Percentiles rank a stretch among this genome's conserved stretches.
phyloP scores from a whole-genome alignment of 164 flowering plant genomes.

The grape (Vitis vinifera) region ASM3070453v1 NC_081810.1:23067501-23068000 shows the following conservation, averaged over 20 bases:
- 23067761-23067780: too few species aligned
- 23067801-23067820: too few species aligned
- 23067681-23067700: slow-evolving; percentile 58
- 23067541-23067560: not conserved
- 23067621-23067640: slow-evolving; percentile 71
- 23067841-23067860: too few species aligned
- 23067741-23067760: slow-evolving; percentile 63
- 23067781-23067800: too few species aligned
- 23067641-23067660: slow-evolving; percentile 57
- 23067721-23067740: slow-evolving; percentile 79
- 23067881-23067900: too few species aligned
- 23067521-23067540: not conserved
- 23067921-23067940: too few species aligned
- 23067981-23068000: too few species aligned
- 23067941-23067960: too few species aligned
- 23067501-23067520: not conserved
- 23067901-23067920: too few species aligned
- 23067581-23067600: slow-evolving; percentile 67
- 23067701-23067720: slow-evolving; percentile 65
- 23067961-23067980: too few species aligned
- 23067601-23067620: slow-evolving; percentile 59
- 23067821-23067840: too few species aligned
- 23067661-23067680: slow-evolving; percentile 64
- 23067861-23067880: too few species aligned
- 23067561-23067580: not conserved